phyloP scores from a whole-genome alignment of 2,329 filamentous ascomycete species.

The Fusarium sacchari region DNA sequence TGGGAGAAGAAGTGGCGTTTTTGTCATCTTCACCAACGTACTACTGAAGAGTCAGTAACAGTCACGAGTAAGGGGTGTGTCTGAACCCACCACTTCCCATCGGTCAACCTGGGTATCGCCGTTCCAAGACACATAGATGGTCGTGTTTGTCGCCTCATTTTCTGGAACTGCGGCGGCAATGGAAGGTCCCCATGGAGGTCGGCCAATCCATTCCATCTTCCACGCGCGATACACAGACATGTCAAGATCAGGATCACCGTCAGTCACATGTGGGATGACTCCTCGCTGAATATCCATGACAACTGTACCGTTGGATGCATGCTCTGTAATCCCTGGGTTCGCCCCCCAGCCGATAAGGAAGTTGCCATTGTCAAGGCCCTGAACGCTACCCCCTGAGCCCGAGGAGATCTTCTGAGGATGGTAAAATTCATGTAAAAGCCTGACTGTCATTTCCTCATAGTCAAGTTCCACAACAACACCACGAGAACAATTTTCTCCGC shows the following conservation, averaged over 20 bases:
- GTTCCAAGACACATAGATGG: conserved; percentile 43
- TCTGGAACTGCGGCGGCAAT: conserved; percentile 26
- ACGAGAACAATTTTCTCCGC: conserved; percentile 30
- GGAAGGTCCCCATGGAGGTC: conserved; percentile 40
- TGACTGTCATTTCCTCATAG: conserved; percentile 57
- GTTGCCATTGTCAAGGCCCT: conserved; percentile 63
- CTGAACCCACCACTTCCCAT: conserved; percentile 38
- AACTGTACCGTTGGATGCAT: conserved; percentile 41
- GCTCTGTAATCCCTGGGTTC: conserved; percentile 59
- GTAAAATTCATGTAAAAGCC: conserved; percentile 58
- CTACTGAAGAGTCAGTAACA: conserved; percentile 12
- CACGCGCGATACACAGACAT: conserved; percentile 41
- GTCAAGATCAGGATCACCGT: conserved; percentile 9
- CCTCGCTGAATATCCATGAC: conserved; percentile 54
- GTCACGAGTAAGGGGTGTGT: not conserved
- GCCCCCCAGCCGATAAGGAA: conserved; percentile 68
- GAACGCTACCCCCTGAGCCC: conserved; percentile 60
- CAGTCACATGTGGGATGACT: conserved; percentile 53
- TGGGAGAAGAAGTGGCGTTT: conserved; percentile 21
- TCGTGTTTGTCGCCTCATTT: conserved; percentile 18
- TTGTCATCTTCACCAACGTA: conserved; percentile 31
- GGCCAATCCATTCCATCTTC: conserved; percentile 42
- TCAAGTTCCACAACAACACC: conserved; percentile 54
- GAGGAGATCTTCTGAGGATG: conserved; percentile 61
- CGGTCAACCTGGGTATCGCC: conserved; percentile 38